Evolutionary conservation across 768 basidiomycete species (phyloP), one percentile per base, ranked within the genome.

Genomic region (Asterophora parasitica): DNA sequence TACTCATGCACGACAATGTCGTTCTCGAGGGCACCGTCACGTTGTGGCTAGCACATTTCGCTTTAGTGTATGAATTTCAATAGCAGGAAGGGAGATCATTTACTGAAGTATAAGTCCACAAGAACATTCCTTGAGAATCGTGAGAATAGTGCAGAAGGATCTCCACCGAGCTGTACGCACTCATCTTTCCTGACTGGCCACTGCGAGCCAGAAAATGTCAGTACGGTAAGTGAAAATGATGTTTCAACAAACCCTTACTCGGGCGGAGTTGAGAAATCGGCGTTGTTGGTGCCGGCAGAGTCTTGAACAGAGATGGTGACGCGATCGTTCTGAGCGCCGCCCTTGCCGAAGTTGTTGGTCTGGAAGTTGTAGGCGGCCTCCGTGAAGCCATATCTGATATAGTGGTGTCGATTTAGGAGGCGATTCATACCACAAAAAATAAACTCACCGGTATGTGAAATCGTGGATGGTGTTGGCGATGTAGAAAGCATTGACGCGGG

Each of bases 1-100:
- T 72, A 77, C 61, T 86, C 74, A 45, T 75, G 74, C 11, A 65
- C 61, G n/a, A 75, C 61, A 47, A 74, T 78, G 56, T 83, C 82
- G 55, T 81, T 81, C 56, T 83, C 81, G 19, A 85, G 63, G 13
- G 81, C 75, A 27, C 82, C 83, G 43, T 85, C 83, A 36, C 83
- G 75, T 58, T 74, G 65, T n/a, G 80, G 79, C 60, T 76, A 6
- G 67, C 5, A 53, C 71, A 53, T 67, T 71, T 61, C 81, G 30
- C 12, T 31, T 31, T 64, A 23, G 23, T 23, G 3, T 6, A 23
- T 23, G 3, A 6, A 23, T 23, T 69, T 52, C 78, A 77, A 55
- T 78, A 77, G 46, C 78, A 76, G 28, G 79, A 60, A 15, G 10
- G 27, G 40, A 39, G 11, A 28, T 26, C 55, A 40, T 50, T 51